phyloP scores from a whole-genome alignment of 768 basidiomycete species.

The Pleurotus eryngii region DNA sequence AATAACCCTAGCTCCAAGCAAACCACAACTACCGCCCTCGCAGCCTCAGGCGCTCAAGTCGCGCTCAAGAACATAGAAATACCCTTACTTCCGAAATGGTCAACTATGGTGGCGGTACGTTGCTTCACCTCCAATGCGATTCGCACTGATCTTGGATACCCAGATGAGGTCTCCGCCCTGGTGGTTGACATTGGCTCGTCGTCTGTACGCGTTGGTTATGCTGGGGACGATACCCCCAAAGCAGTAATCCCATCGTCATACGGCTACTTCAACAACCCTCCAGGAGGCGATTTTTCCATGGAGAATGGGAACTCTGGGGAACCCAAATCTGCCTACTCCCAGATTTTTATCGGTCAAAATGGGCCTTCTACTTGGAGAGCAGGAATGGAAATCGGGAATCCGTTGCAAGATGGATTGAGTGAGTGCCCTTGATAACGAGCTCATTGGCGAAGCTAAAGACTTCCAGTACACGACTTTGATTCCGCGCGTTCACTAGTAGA shows the following conservation, averaged over 20 bases:
- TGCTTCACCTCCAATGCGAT: no score
- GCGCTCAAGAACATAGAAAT: background rate
- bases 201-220: slow-evolving; percentile 91
- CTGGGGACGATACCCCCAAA: slow-evolving; percentile 95
- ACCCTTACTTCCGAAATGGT: slow-evolving; percentile 49
- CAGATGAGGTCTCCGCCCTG: slow-evolving; percentile 96
- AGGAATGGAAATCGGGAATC: slow-evolving; percentile 85
- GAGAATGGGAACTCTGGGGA: slow-evolving; percentile 38
- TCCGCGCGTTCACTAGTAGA: slow-evolving; percentile 68
- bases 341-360: slow-evolving; percentile 81
- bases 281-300: slow-evolving; percentile 55
- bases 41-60: background rate
- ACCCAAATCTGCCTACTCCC: slow-evolving; percentile 42
- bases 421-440: slow-evolving; percentile 22
- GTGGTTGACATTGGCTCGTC: slow-evolving; percentile 93
- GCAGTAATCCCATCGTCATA: slow-evolving; percentile 88
- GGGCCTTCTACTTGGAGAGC: slow-evolving; percentile 88
- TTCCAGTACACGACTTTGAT: slow-evolving; percentile 70
- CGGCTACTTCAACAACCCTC: slow-evolving; percentile 54
- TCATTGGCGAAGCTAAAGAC: background rate
- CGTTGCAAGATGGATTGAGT: slow-evolving; percentile 85
- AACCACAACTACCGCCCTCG: slow-evolving; percentile 18
- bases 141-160: background rate
- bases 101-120: slow-evolving; percentile 82
- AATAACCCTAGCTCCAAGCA: slow-evolving; percentile 23